Evolutionary conservation across 148 eudicot genomes (phyloP), one percentile per base, ranked within the genome.

Genomic region (Rhododendron mucronatum): DNA sequence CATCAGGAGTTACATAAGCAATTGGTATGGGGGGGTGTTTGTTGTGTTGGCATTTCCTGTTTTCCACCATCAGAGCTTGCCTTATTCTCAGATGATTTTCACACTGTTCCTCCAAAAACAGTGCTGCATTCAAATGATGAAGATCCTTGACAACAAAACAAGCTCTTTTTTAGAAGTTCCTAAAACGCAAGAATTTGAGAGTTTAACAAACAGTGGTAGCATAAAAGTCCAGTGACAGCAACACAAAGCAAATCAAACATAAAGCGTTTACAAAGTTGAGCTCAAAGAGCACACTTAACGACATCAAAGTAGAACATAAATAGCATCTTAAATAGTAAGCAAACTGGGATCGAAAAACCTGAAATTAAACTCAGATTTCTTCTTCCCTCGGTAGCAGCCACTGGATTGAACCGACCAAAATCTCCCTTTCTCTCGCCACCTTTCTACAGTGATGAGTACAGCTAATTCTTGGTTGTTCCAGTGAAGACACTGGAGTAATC

Each of bases 261-360:
- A 71, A 61, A 79, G 69, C 35, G 57, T 23, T 53, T 73, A 73
- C 89, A 88, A 85, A 74, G 87, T 84, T 83, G 90, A 90, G 91
- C 92, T 87, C 33, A 55, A 76, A 41, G 55, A 90, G 95, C 93
- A 88, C 93, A 90, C 59, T 39, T 63, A 28, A 44, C 86, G 82
- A 78, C 85, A 82, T 81, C 8, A 30, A 83, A 82, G 45, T 67
- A 69, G 44, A 86, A 69, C 85, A 86, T 84, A 84, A 53, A 77
- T 83, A 82, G 21, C 73, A 86, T 82, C 78, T 85, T 83, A 88
- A 80, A 87, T n/a, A 78, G 33, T 37, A 30, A 73, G 74, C 87
- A 91, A 89, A 88, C 88, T 81, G 83, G 89, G 89, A 85, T 82
- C 21, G 84, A 85, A 90, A 89, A 92, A 92, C 96, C 95, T 92